Conservation (phyloP, 768 basidiomycete genomes). For the Suillus variegatus region DNA sequence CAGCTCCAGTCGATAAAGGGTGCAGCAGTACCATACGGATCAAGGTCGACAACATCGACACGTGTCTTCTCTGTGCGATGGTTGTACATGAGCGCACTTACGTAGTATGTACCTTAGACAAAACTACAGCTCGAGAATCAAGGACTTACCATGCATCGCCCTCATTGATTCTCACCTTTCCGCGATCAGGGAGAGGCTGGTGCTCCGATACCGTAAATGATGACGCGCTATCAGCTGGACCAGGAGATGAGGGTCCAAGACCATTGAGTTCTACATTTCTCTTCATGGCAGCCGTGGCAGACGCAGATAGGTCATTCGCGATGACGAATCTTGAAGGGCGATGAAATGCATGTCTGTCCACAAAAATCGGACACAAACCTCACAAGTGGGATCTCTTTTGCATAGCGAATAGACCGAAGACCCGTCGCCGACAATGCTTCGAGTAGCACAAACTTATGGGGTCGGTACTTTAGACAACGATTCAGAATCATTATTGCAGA, state of each 20-base stretch:
- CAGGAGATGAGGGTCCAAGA: slow-evolving; percentile 42
- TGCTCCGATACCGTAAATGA: slow-evolving; percentile 13
- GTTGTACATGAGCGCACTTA: slow-evolving; percentile 85
- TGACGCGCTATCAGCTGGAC: slow-evolving; percentile 20
- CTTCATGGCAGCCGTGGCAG: slow-evolving; percentile 83
- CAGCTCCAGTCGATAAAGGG: slow-evolving; percentile 95
- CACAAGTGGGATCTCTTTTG: slow-evolving; percentile 91
- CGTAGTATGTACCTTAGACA: slow-evolving; percentile 1
- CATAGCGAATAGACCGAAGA: slow-evolving; percentile 93
- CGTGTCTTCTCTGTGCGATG: slow-evolving; percentile 72
- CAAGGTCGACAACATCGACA: slow-evolving; percentile 96
- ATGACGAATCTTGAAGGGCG: slow-evolving; percentile 82
- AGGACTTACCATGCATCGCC: slow-evolving; percentile 86
- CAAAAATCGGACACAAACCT: slow-evolving; percentile 52
- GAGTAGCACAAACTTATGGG: slow-evolving; percentile 74
- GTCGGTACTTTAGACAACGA: slow-evolving; percentile 42
- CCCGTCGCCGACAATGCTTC: slow-evolving; percentile 97
- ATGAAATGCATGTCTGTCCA: slow-evolving; percentile 14
- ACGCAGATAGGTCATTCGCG: slow-evolving; percentile 88
- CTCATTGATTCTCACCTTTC: slow-evolving; percentile 81
- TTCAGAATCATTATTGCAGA: slow-evolving; percentile 8
- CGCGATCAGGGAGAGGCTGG: slow-evolving; percentile 24
- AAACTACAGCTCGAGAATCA: background rate
- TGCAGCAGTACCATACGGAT: slow-evolving; percentile 96
- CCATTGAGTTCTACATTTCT: slow-evolving; percentile 85